Evolutionary conservation across 345 rosid species (phyloP).

Genomic region (Sisymbrium altissimum): DNA sequence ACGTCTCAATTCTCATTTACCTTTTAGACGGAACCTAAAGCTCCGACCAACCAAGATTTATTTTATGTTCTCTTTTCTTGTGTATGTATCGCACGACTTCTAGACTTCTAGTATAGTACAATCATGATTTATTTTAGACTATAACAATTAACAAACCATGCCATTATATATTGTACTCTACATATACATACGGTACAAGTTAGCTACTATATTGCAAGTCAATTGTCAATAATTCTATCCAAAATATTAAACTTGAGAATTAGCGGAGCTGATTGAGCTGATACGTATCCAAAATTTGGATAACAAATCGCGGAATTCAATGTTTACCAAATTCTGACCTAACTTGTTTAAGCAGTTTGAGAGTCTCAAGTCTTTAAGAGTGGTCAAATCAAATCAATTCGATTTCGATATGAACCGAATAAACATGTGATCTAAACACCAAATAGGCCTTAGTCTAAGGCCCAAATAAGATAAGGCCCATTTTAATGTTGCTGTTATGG

Average conservation of each 20-base stretch:
- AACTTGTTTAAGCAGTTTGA: not conserved
- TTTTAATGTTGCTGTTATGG: not conserved
- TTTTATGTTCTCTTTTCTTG: not conserved
- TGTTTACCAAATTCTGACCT: conserved; percentile 26
- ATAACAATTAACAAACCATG: not conserved
- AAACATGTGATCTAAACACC: not conserved
- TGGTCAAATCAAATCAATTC: not conserved
- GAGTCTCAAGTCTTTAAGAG: not conserved
- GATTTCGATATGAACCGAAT: not conserved
- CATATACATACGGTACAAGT: not conserved
- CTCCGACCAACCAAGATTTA: not conserved
- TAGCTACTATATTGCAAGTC: not conserved
- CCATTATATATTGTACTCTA: not conserved
- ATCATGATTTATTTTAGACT: not conserved
- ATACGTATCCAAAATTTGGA: not conserved
- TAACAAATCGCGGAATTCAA: not conserved
- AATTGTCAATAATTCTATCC: not conserved
- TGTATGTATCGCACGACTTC: conserved; percentile 7
- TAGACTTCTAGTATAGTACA: not conserved
- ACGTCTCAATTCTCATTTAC: not conserved
- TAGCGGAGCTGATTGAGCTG: conserved; percentile 8
- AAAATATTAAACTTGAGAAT: not conserved
- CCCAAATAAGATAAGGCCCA: conserved; percentile 12
- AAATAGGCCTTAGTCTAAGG: not conserved
- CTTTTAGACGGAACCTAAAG: not conserved